A percentile compares a stretch with the other conserved stretches of the same genome.
These are phyloP conservation scores for Dryas octopetala DNA, from an alignment of 306 rosid species.

Conservation along the genomic window DNA sequence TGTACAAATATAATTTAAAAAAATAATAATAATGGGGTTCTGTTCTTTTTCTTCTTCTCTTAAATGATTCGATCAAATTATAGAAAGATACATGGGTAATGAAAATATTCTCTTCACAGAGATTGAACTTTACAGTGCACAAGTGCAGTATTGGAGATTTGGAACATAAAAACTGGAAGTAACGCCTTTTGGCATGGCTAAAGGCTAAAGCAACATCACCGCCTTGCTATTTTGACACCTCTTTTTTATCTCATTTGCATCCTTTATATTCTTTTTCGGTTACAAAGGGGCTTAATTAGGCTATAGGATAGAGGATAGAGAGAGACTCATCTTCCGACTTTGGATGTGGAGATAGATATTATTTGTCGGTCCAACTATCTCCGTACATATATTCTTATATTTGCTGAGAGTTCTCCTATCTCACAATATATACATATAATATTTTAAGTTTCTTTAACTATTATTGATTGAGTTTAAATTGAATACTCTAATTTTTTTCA, in stretches of 20 bases:
- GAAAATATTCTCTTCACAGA: background rate
- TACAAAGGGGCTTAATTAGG: too few species aligned
- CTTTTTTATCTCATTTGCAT: background rate
- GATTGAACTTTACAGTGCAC: background rate
- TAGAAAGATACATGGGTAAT: background rate
- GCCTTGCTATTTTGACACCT: constrained; percentile 12
- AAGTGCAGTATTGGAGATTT: background rate
- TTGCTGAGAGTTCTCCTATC: too few species aligned
- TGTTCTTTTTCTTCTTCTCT: background rate
- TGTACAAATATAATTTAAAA: background rate
- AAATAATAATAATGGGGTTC: background rate
- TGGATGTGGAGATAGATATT: too few species aligned
- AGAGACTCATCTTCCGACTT: too few species aligned
- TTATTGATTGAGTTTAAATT: too few species aligned
- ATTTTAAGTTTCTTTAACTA: too few species aligned
- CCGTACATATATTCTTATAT: too few species aligned
- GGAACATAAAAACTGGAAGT: background rate
- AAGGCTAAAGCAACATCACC: background rate
- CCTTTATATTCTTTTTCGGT: background rate
- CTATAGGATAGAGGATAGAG: too few species aligned
- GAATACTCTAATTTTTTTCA: too few species aligned
- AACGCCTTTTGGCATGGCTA: background rate
- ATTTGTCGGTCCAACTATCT: too few species aligned
- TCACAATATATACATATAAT: too few species aligned
- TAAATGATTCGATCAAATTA: background rate